Base-by-base conservation (phyloP, 2,329 filamentous ascomycete species). In the Nigrograna mackinnonii region DNA sequence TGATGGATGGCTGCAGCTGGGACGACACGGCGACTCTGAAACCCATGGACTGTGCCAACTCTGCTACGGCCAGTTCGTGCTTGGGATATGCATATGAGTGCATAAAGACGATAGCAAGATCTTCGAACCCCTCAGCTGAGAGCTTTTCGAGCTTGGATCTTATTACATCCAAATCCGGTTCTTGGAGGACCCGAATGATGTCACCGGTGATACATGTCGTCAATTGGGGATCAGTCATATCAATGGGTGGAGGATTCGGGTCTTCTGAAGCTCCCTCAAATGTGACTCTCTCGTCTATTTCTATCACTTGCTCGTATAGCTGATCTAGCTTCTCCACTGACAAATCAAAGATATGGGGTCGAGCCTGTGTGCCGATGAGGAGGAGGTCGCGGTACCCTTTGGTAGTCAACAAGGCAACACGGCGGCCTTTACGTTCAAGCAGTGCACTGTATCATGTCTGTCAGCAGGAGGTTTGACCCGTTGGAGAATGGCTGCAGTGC, bases 11-110 rank as follows among this genome's bases (percentile, higher is more conserved):
- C 11, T 9, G 9, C 7, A 57, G 46, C 14, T 52, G 43, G 0
- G 63, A 59, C 7, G 58, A 64, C 1, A 59, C 46, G 2, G 62
- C 60, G 18, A 66, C 50, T 6, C 64, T 52, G 28, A 62, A 65
- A 13, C 62, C 61, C 35, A 58, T 56, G 3, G 61, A 41, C 17
- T 39, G 36, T 11, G 62, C 62, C 14, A 65, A 39, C 5, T 57
- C 52, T 7, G 48, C 60, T 3, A 61, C 46, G 6, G 43, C 30
- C 3, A 48, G 22, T 35, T 65, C 62, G 30, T 66, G 62, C 14
- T 62, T 52, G 1, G 62, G 62, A 32, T 58, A 68, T 3, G 56
- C 54, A 33, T 68, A 67, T 6, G 57, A 12, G 18, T 33, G 31
- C 11, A 33, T 11, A 11, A 33, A 58, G 36, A 59, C 60, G 6